A percentile compares a stretch with the other conserved stretches of the same genome.
Conservation (phyloP, 257 asterid genomes). For the Przewalskia tangutica region DNA sequence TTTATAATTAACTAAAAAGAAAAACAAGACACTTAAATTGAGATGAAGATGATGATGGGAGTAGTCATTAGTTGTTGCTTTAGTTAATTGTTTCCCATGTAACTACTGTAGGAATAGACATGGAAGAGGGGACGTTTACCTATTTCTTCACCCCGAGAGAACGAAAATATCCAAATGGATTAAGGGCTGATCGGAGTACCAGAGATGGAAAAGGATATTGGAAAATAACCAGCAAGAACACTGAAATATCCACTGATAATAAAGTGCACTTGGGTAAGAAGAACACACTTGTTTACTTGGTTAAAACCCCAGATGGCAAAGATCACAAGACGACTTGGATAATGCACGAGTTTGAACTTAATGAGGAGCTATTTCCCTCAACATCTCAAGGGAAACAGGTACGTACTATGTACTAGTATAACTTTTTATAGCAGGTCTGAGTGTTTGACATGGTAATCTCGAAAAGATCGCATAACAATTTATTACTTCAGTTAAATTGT, state of each 20-base stretch:
- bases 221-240: not conserved
- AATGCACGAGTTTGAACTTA: slow-evolving; percentile 5
- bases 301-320: not conserved
- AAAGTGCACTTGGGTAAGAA: not conserved
- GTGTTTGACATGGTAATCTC: too few species aligned
- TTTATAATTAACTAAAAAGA: too few species aligned
- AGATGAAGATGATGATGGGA: too few species aligned
- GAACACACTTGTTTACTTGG: not conserved
- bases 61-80: not conserved
- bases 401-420: not conserved
- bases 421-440: too few species aligned
- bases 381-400: not conserved
- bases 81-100: not conserved
- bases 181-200: not conserved
- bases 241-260: not conserved
- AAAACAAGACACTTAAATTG: too few species aligned
- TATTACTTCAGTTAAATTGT: too few species aligned
- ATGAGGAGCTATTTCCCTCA: not conserved
- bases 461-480: too few species aligned
- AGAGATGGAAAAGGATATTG: not conserved
- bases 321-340: not conserved
- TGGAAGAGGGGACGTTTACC: not conserved
- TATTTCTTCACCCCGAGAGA: not conserved
- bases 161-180: not conserved
- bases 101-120: not conserved